Evolutionary conservation across 164 flowering plant species (phyloP).

Genomic region (Pachysandra terminalis): DNA sequence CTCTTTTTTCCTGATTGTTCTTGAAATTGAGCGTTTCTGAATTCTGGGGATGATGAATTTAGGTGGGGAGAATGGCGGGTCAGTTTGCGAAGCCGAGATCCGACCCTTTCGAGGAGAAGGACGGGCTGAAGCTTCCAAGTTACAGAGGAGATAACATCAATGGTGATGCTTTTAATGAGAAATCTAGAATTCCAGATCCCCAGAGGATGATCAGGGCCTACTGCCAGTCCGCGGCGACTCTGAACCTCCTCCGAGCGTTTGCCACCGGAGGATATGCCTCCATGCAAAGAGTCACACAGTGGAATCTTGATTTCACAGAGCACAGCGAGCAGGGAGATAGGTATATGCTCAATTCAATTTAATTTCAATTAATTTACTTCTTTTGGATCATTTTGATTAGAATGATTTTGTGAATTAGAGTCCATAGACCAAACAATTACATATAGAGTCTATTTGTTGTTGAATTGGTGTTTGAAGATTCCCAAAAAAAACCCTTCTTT

Average conservation of each 20-base stretch:
- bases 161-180: constrained; percentile 9
- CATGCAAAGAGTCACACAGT: not conserved
- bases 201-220: not conserved
- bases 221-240: not conserved
- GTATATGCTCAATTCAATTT: too few relatives aligned
- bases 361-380: too few relatives aligned
- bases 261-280: constrained; percentile 2
- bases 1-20: too few relatives aligned
- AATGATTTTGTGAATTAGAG: too few relatives aligned
- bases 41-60: too few relatives aligned
- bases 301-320: constrained; percentile 1
- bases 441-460: too few relatives aligned
- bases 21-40: too few relatives aligned
- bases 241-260: not conserved
- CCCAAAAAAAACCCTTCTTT: too few relatives aligned
- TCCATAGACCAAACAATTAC: too few relatives aligned
- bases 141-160: constrained; percentile 10
- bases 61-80: constrained; percentile 3
- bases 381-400: too few relatives aligned
- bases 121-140: constrained; percentile 8
- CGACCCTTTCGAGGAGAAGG: constrained; percentile 3
- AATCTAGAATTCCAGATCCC: too few relatives aligned
- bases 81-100: constrained; percentile 3
- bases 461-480: too few relatives aligned
- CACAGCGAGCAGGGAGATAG: constrained; percentile 4